A percentile compares a stretch with the other conserved stretches of the same genome.
phyloP scores from a whole-genome alignment of 345 rosid genomes.

The Salix caprea region DNA sequence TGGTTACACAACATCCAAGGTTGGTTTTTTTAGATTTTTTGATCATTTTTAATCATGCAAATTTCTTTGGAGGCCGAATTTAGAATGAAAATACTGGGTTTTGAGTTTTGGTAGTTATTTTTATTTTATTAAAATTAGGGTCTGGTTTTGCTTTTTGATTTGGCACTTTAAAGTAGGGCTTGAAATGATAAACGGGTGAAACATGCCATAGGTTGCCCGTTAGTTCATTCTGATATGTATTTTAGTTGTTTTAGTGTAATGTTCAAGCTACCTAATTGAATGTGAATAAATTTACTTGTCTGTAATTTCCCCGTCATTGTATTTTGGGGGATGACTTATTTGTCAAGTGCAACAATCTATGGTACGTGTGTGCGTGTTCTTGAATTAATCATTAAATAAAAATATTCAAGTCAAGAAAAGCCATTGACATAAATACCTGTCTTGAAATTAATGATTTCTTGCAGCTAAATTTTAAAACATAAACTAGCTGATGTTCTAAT shows the following conservation, averaged over 20 bases:
- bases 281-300: not conserved
- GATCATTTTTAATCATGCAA: not conserved
- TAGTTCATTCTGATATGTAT: not conserved
- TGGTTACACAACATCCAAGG: conserved; percentile 95
- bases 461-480: not conserved
- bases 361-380: not conserved
- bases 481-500: not conserved
- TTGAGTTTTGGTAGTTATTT: not conserved
- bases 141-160: not conserved
- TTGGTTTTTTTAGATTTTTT: conserved; percentile 20
- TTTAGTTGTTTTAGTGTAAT: not conserved
- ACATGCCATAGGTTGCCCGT: not conserved
- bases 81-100: not conserved
- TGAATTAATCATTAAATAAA: not conserved
- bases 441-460: not conserved
- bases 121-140: not conserved
- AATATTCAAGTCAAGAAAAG: not conserved
- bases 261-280: conserved; percentile 3
- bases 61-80: not conserved
- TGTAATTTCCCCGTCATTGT: not conserved
- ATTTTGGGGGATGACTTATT: not conserved
- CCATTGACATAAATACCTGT: not conserved
- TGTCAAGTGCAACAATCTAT: not conserved
- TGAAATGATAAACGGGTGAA: not conserved
- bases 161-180: not conserved